Conservation (phyloP, 1,284 basidiomycete genomes). For the Ganoderma lingzhi region DNA sequence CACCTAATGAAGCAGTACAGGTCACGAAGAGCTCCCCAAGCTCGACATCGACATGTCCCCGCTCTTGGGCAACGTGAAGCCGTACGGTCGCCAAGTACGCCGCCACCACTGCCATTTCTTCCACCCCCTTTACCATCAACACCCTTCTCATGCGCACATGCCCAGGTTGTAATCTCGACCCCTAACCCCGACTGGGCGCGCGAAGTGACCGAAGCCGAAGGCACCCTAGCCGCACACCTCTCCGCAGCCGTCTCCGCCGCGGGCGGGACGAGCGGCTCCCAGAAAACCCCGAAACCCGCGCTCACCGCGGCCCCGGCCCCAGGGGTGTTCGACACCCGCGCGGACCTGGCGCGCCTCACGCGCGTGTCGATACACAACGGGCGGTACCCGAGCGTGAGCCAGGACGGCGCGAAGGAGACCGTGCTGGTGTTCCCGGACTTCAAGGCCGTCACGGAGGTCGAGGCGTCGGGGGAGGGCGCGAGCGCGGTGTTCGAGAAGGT, state of each 20-base stretch:
- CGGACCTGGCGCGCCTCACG: slow-evolving; percentile 49
- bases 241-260: slow-evolving; percentile 25
- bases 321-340: slow-evolving; percentile 58
- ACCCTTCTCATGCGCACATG: neutral
- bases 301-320: slow-evolving; percentile 39
- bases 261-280: neutral
- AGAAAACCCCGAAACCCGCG: slow-evolving; percentile 27
- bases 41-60: slow-evolving; percentile 82
- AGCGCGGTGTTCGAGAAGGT: slow-evolving; percentile 70
- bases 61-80: slow-evolving; percentile 86
- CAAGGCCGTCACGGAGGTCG: slow-evolving; percentile 78
- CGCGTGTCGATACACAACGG: slow-evolving; percentile 83
- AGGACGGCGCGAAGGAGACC: slow-evolving; percentile 68
- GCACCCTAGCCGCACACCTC: slow-evolving; percentile 74
- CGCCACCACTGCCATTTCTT: slow-evolving; percentile 13
- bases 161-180: slow-evolving; percentile 85
- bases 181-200: slow-evolving; percentile 88
- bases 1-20: slow-evolving; percentile 47
- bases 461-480: slow-evolving; percentile 70
- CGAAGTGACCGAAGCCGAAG: slow-evolving; percentile 74
- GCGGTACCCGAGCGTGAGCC: slow-evolving; percentile 73
- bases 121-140: neutral
- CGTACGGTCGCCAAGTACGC: slow-evolving; percentile 81
- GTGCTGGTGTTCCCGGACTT: slow-evolving; percentile 93
- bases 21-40: slow-evolving; percentile 78